phyloP scores from a whole-genome alignment of 2,329 filamentous ascomycete genomes.

The Phoma herbarum region DNA sequence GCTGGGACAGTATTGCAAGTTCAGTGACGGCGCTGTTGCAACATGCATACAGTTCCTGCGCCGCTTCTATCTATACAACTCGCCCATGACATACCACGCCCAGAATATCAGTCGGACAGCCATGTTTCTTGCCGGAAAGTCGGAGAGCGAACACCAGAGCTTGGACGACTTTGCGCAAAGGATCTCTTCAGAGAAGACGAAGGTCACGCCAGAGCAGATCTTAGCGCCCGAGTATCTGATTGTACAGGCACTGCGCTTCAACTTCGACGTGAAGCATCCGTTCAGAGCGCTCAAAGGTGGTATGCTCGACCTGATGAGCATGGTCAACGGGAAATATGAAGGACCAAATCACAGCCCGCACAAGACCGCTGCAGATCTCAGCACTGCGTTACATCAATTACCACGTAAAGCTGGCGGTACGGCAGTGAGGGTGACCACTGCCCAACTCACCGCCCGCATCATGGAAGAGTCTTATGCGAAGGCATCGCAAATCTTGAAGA shows the following conservation, averaged over 20 bases:
- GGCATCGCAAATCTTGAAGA: conserved; percentile 65
- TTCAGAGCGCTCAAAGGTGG: conserved; percentile 87
- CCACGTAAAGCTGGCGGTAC: conserved; percentile 32
- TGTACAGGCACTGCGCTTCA: conserved; percentile 90
- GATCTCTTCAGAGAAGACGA: conserved; percentile 49
- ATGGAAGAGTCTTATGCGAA: conserved; percentile 70
- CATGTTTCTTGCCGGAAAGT: conserved; percentile 92
- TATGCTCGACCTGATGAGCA: conserved; percentile 79
- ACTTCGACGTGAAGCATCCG: conserved; percentile 91
- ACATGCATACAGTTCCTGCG: conserved; percentile 90
- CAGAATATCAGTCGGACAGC: conserved; percentile 88
- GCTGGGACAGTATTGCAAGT: conserved; percentile 65
- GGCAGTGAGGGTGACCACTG: conserved; percentile 23
- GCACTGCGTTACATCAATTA: conserved; percentile 41
- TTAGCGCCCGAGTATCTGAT: conserved; percentile 92
- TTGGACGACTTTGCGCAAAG: conserved; percentile 64
- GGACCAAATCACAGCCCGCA: conserved; percentile 29
- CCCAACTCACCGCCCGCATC: conserved; percentile 56
- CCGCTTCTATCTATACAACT: conserved; percentile 95
- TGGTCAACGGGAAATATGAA: conserved; percentile 68
- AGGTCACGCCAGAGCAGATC: conserved; percentile 78
- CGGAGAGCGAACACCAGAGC: conserved; percentile 81
- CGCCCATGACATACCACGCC: conserved; percentile 94
- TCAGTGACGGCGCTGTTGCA: conserved; percentile 70
- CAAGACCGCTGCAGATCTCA: conserved; percentile 34